phyloP scores from a whole-genome alignment of 148 eudicot genomes.

The Nepenthes mirabilis region DNA sequence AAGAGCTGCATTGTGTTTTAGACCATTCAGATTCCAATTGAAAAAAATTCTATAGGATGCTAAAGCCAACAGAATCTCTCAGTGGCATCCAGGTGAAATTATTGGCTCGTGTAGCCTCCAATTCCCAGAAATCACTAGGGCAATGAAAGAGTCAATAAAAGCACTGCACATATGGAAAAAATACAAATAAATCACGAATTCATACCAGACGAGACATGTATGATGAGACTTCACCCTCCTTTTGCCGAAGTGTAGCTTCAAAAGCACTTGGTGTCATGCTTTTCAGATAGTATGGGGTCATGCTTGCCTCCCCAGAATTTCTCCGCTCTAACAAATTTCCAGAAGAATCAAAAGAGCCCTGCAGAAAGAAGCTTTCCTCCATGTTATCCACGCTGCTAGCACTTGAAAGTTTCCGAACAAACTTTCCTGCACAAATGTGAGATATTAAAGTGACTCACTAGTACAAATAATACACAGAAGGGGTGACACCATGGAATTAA shows the following conservation, averaged over 20 bases:
- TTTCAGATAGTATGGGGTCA: slow-evolving; percentile 69
- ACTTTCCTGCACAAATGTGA: slow-evolving; percentile 39
- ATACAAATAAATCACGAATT: neutral
- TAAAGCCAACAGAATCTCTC: neutral
- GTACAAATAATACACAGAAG: neutral
- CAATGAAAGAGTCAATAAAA: neutral
- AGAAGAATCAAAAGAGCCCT: slow-evolving; percentile 75
- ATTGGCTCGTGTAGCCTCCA: neutral
- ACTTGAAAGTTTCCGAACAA: slow-evolving; percentile 73
- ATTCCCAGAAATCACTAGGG: neutral
- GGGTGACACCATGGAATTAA: neutral
- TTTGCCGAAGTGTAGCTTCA: slow-evolving; percentile 86
- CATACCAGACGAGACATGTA: slow-evolving; percentile 87
- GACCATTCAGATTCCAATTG: no score
- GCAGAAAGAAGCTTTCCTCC: slow-evolving; percentile 91
- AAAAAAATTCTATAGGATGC: no score
- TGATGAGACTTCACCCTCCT: slow-evolving; percentile 94
- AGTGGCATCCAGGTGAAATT: no score
- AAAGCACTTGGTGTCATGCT: slow-evolving; percentile 76
- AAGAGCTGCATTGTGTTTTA: no score
- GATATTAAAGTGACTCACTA: neutral
- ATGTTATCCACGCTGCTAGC: slow-evolving; percentile 73
- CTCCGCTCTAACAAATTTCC: slow-evolving; percentile 54
- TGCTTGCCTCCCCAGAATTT: slow-evolving; percentile 47
- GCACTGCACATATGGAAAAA: neutral